Evolutionary conservation across 2,329 filamentous ascomycete species (phyloP).

Genomic region (Paracoccidioides brasiliensis): DNA sequence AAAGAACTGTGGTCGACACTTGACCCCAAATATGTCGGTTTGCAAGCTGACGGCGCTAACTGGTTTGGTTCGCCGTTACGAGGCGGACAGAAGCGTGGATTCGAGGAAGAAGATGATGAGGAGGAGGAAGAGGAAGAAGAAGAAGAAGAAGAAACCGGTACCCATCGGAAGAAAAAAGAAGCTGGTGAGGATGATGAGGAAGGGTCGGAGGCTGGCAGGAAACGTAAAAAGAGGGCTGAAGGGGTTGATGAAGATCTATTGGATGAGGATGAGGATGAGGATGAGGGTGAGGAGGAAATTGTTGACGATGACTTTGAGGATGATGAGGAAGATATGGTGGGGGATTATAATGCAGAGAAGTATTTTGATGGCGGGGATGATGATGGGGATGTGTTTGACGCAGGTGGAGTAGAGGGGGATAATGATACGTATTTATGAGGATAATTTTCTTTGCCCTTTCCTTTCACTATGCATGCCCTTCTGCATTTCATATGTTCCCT

Average conservation of each 20-base stretch:
- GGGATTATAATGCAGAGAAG: slow-evolving; percentile 52
- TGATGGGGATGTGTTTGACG: slow-evolving; percentile 42
- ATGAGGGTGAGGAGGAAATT: slow-evolving; percentile 38
- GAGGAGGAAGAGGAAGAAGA: slow-evolving; percentile 9
- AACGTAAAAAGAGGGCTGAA: slow-evolving; percentile 18
- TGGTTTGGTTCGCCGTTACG: slow-evolving; percentile 16
- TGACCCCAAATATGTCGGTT: slow-evolving; percentile 27
- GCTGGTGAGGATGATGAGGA: slow-evolving; percentile 22
- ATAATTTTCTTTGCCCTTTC: slow-evolving; percentile 17
- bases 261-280: slow-evolving; percentile 35
- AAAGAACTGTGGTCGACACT: slow-evolving; percentile 44
- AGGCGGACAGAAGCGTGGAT: slow-evolving; percentile 23
- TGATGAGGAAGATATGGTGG: slow-evolving; percentile 45
- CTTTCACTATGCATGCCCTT: background rate
- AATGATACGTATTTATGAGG: slow-evolving; percentile 29
- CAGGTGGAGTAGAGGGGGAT: slow-evolving; percentile 40
- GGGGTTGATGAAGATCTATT: slow-evolving; percentile 31
- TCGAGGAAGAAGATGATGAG: slow-evolving; percentile 36
- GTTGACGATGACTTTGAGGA: slow-evolving; percentile 48
- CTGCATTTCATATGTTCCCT: slow-evolving; percentile 7
- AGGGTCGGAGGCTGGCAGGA: slow-evolving; percentile 19
- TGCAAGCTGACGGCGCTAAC: slow-evolving; percentile 25
- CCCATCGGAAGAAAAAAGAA: slow-evolving; percentile 19
- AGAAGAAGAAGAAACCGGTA: slow-evolving; percentile 8
- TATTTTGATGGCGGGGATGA: slow-evolving; percentile 50